phyloP scores from a whole-genome alignment of 495 filamentous ascomycete genomes.

The Sabuloglossum arenarium region DNA sequence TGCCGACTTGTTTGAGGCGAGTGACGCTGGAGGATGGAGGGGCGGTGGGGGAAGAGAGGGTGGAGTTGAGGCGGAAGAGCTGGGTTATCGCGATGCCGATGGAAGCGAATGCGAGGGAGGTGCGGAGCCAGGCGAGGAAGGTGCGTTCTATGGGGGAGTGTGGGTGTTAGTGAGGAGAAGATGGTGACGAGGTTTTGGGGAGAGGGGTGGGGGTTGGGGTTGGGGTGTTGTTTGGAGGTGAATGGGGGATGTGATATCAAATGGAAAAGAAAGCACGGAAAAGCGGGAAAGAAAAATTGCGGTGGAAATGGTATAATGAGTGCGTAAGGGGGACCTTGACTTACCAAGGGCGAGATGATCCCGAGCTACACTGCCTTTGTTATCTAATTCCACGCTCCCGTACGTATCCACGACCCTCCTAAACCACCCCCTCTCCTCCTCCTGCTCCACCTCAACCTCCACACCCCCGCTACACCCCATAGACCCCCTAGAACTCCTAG shows the following conservation, averaged over 20 bases:
- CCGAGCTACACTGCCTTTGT: slow-evolving; percentile 86
- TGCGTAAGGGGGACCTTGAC: slow-evolving; percentile 10
- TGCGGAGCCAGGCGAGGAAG: slow-evolving; percentile 92
- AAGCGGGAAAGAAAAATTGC: no score
- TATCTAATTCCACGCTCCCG: slow-evolving; percentile 76
- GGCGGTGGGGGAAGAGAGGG: slow-evolving; percentile 5
- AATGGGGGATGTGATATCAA: no score
- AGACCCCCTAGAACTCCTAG: neutral
- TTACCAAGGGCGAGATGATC: slow-evolving; percentile 88
- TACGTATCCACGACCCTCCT: slow-evolving; percentile 39
- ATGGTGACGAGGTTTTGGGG: no score
- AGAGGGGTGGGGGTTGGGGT: no score
- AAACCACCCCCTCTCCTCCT: slow-evolving; percentile 25
- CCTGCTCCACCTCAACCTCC: slow-evolving; percentile 10
- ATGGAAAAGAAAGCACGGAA: neutral
- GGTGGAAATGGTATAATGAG: no score
- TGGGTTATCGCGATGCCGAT: slow-evolving; percentile 96
- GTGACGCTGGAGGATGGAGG: slow-evolving; percentile 7
- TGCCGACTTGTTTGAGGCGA: slow-evolving; percentile 59
- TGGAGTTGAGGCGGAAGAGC: slow-evolving; percentile 76
- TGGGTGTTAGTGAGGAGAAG: no score
- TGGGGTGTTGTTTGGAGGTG: no score
- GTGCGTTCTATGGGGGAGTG: slow-evolving; percentile 70
- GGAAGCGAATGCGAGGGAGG: slow-evolving; percentile 83
- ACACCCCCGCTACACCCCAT: no score